Evolutionary conservation across 345 rosid genomes (phyloP).

Genomic region (Lepidium didymum): DNA sequence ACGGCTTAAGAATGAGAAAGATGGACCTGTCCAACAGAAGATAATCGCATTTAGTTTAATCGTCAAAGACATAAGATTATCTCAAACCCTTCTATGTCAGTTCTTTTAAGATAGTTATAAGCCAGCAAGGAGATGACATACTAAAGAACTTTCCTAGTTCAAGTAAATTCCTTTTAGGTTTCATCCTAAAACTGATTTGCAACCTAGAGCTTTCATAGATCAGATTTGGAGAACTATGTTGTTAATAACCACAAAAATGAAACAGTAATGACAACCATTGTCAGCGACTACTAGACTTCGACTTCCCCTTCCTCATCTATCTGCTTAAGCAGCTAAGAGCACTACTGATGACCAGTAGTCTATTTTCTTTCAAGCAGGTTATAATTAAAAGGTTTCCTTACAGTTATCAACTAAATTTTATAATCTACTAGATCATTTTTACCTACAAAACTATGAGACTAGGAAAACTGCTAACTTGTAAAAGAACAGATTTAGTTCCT

Average conservation of each 20-base stretch:
- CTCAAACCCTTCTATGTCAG: not conserved
- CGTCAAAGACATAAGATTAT: not conserved
- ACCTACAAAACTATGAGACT: not conserved
- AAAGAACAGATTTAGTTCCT: not conserved
- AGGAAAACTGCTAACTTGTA: not conserved
- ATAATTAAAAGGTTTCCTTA: not conserved
- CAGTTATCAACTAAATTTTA: not conserved
- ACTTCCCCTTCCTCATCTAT: not conserved
- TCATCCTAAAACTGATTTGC: not conserved
- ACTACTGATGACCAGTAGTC: not conserved
- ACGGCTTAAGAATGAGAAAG: slow-evolving; percentile 67
- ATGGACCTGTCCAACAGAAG: slow-evolving; percentile 52
- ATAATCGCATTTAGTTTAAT: not conserved
- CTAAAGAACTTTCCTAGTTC: not conserved
- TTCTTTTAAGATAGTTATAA: not conserved
- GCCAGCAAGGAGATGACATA: not conserved
- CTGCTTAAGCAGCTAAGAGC: not conserved
- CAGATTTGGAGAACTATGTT: not conserved
- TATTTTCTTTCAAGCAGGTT: not conserved
- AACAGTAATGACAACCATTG: not conserved
- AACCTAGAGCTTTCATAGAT: not conserved
- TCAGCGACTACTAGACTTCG: not conserved
- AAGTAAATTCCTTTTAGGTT: not conserved
- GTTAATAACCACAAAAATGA: not conserved
- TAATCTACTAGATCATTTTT: not conserved